These are phyloP conservation scores for Sugiyamaella smithiae DNA, from an alignment of 805 yeast genomes.

Conservation along the genomic window DNA sequence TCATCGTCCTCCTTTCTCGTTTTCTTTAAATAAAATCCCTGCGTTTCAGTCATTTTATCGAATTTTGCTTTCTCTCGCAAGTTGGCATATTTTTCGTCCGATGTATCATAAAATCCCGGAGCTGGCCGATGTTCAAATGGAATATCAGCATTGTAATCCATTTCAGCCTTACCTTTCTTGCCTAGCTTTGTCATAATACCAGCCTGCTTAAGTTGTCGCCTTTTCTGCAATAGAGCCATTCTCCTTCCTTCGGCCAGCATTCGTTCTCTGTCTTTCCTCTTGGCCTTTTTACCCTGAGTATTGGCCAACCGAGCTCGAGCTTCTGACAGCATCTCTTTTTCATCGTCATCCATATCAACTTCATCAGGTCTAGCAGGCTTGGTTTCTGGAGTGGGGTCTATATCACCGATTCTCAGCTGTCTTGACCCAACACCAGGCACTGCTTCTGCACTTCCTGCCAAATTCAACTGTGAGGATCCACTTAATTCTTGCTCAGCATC, in stretches of 20 bases:
- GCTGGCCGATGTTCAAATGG: constrained; percentile 72
- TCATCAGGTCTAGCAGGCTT: constrained; percentile 80
- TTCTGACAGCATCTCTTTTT: constrained; percentile 88
- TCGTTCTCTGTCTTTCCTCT: constrained; percentile 81
- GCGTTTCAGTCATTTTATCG: constrained; percentile 37
- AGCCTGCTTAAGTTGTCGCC: constrained; percentile 39
- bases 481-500: constrained; percentile 42
- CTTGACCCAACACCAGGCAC: constrained; percentile 36
- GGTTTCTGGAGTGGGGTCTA: constrained; percentile 72
- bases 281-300: constrained; percentile 93
- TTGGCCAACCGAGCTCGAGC: constrained; percentile 89
- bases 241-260: constrained; percentile 75
- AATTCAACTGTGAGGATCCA: constrained; percentile 35
- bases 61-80: constrained; percentile 40
- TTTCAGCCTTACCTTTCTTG: constrained; percentile 52
- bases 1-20: constrained; percentile 15
- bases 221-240: constrained; percentile 69
- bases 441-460: constrained; percentile 54
- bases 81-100: constrained; percentile 53
- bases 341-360: constrained; percentile 79
- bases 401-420: constrained; percentile 46
- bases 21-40: constrained; percentile 27
- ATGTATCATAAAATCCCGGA: constrained; percentile 64
- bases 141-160: constrained; percentile 81
- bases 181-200: constrained; percentile 28